A percentile compares a stretch with the other conserved stretches of the same genome.
Evolutionary conservation across 139 green algal species (phyloP).

Genomic region (Chlorella sp.): DNA sequence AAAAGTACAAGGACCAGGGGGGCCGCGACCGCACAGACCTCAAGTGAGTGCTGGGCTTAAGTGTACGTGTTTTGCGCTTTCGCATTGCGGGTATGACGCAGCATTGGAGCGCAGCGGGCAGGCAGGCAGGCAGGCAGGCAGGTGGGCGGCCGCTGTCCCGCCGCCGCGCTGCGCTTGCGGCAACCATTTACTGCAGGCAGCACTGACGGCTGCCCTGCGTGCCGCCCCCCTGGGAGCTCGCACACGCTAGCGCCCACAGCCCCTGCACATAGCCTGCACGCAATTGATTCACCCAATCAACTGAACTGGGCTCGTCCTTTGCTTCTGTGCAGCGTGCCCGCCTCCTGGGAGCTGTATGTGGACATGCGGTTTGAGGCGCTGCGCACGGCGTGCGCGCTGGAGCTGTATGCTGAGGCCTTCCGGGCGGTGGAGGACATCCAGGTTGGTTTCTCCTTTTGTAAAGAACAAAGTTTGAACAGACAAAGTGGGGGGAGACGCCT

Average conservation of each 20-base stretch:
- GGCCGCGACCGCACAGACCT: constrained; percentile 93
- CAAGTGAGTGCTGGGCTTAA: constrained; percentile 13
- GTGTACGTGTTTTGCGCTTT: too few species aligned
- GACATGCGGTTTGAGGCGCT: constrained; percentile 98
- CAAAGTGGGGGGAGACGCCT: too few species aligned
- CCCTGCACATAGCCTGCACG: neutral
- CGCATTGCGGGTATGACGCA: too few species aligned
- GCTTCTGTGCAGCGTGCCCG: constrained; percentile 62
- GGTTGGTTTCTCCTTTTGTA: neutral
- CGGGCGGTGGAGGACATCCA: constrained; percentile 97
- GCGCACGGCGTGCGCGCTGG: constrained; percentile 82
- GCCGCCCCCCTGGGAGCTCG: too few species aligned
- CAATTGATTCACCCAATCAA: neutral
- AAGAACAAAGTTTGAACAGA: too few species aligned
- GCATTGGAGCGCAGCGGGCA: neutral
- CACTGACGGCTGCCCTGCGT: too few species aligned
- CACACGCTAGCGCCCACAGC: too few species aligned
- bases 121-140: too few species aligned
- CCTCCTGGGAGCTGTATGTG: constrained; percentile 92
- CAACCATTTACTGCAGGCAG: too few species aligned
- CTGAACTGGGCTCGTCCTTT: neutral
- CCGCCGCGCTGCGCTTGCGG: too few species aligned
- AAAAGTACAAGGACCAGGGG: constrained; percentile 88
- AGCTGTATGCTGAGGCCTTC: constrained; percentile 99
- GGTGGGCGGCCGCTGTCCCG: too few species aligned